Conservation (phyloP, 2,329 filamentous ascomycete species). For the Fusarium protoensiforme region DNA sequence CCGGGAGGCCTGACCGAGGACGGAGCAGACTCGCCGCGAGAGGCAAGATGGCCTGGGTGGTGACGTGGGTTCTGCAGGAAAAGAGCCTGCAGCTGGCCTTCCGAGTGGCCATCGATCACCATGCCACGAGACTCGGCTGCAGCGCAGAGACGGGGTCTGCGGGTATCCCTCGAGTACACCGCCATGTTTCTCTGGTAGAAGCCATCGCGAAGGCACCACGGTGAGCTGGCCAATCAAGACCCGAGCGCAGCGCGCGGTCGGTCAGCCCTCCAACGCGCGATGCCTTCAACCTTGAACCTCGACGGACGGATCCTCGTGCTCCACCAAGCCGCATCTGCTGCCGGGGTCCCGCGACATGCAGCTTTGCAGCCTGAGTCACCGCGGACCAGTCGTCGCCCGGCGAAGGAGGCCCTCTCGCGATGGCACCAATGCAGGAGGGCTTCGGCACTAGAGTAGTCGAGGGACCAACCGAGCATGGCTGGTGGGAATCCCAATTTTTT, state of each 20-base stretch:
- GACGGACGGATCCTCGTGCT: not conserved
- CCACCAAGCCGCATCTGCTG: conserved; percentile 5
- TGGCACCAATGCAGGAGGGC: conserved; percentile 38
- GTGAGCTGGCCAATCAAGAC: conserved; percentile 27
- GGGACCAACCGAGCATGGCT: conserved; percentile 11
- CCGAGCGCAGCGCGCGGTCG: conserved; percentile 36
- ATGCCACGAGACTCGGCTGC: conserved; percentile 22
- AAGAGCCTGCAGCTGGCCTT: conserved; percentile 28
- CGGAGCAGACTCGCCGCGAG: conserved; percentile 1
- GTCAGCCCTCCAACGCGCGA: conserved; percentile 33
- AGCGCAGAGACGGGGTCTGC: not conserved
- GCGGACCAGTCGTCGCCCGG: conserved; percentile 40
- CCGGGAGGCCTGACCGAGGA: conserved; percentile 23
- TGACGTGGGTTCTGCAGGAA: conserved; percentile 16
- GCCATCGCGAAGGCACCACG: conserved; percentile 9
- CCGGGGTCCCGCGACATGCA: conserved; percentile 20
- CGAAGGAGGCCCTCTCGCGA: conserved; percentile 35
- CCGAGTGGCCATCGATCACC: conserved; percentile 35
- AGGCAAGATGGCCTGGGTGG: not conserved
- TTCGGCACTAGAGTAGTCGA: conserved; percentile 23
- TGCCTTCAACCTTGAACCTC: conserved; percentile 1
- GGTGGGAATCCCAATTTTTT: conserved; percentile 8
- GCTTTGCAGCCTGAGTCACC: conserved; percentile 39
- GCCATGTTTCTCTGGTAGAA: conserved; percentile 12
- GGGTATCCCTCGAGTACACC: conserved; percentile 34